These are phyloP conservation scores for Fusarium anthophilum DNA, from an alignment of 2,329 filamentous ascomycete genomes.

Conservation along the genomic window DNA sequence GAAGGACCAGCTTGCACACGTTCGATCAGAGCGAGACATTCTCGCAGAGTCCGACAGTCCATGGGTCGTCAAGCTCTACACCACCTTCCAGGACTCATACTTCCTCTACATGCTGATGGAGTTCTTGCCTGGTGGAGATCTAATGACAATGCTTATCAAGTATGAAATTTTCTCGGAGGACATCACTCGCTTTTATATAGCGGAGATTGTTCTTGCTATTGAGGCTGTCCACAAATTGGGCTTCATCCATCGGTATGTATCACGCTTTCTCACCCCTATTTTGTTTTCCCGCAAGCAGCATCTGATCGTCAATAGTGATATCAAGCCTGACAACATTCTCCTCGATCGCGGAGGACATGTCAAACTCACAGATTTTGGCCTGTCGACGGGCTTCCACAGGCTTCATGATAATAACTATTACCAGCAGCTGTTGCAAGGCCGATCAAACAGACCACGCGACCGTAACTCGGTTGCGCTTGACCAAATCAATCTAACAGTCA, in stretches of 20 bases:
- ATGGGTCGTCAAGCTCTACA: conserved; percentile 98
- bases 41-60: conserved; percentile 98
- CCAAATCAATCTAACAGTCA: conserved; percentile 97
- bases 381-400: conserved; percentile 97
- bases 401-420: conserved; percentile 99
- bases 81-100: conserved; percentile 95
- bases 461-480: conserved; percentile 95
- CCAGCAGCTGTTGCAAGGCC: conserved; percentile 89
- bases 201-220: conserved; percentile 96
- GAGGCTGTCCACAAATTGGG: conserved; percentile 98
- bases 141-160: conserved; percentile 99
- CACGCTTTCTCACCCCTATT: neutral
- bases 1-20: conserved; percentile 97
- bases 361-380: conserved; percentile 97
- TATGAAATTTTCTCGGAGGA: conserved; percentile 99
- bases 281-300: neutral
- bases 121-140: conserved; percentile 94
- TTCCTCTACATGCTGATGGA: conserved; percentile 99
- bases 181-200: conserved; percentile 99
- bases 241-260: conserved; percentile 91
- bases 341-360: conserved; percentile 96
- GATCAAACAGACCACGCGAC: conserved; percentile 77
- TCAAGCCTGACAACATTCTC: conserved; percentile 98
- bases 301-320: conserved; percentile 73
- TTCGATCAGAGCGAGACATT: conserved; percentile 97